Evolutionary conservation across 257 asterid genomes (phyloP).

Genomic region (Ehretia macrophylla): DNA sequence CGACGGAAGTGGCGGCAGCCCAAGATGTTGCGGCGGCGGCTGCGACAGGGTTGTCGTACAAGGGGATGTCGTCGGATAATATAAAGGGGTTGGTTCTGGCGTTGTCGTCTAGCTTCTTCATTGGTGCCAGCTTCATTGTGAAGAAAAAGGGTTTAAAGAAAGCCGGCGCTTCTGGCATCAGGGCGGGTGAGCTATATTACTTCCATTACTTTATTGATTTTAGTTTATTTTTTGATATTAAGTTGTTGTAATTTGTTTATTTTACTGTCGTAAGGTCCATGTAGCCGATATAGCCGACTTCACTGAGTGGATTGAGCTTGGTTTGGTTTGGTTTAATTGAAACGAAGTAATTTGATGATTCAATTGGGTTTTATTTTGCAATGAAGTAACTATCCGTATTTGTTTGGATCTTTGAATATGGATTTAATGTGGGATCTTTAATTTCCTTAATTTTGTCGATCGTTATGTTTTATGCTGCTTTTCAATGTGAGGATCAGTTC

Average conservation of each 20-base stretch:
- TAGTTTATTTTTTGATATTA: too few relatives aligned
- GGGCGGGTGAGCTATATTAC: slow-evolving; percentile 52
- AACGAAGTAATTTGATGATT: background rate
- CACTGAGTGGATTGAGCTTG: background rate
- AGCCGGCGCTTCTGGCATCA: slow-evolving; percentile 78
- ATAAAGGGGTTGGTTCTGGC: slow-evolving; percentile 72
- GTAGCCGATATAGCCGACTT: too few relatives aligned
- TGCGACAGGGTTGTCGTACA: slow-evolving; percentile 33
- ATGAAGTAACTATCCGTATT: background rate
- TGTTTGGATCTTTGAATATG: background rate
- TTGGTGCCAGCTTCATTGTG: slow-evolving; percentile 89
- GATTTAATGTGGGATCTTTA: background rate
- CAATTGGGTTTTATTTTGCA: too few relatives aligned
- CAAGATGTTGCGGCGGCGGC: slow-evolving; percentile 12
- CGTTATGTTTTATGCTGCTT: too few relatives aligned
- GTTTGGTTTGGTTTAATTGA: background rate
- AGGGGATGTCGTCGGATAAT: slow-evolving; percentile 80
- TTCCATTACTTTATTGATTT: background rate
- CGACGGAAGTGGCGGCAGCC: slow-evolving; percentile 32
- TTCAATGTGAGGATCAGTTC: too few relatives aligned
- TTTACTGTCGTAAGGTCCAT: too few relatives aligned
- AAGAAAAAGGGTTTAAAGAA: slow-evolving; percentile 87
- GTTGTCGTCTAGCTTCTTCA: slow-evolving; percentile 75
- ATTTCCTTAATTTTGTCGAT: too few relatives aligned
- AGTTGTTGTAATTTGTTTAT: too few relatives aligned